phyloP scores from a whole-genome alignment of 192 early-diverging fungal species.

The Oehlia diaphana region DNA sequence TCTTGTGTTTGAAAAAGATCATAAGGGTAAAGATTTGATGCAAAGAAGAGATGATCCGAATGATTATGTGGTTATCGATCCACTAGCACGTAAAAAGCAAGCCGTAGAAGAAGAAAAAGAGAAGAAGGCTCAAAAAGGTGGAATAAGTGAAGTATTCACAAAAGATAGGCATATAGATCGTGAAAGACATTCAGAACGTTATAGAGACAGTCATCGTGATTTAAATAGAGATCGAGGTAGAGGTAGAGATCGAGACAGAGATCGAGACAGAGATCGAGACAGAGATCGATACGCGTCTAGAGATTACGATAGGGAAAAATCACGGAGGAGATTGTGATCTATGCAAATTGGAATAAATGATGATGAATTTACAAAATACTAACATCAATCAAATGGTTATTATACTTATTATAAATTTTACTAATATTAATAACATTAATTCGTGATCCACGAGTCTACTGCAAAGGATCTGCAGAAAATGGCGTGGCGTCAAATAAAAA shows the following conservation, averaged over 20 bases:
- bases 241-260: not conserved
- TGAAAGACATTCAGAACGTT: conserved; percentile 27
- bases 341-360: too few relatives aligned
- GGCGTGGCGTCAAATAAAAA: too few relatives aligned
- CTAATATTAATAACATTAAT: too few relatives aligned
- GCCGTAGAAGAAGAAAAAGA: conserved; percentile 31
- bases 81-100: conserved; percentile 43
- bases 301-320: not conserved
- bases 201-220: conserved; percentile 22
- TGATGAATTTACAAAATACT: too few relatives aligned
- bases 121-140: conserved; percentile 13
- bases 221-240: conserved; percentile 25
- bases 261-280: not conserved
- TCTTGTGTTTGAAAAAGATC: conserved; percentile 75
- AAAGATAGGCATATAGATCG: conserved; percentile 33
- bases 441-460: too few relatives aligned
- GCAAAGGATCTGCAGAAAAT: too few relatives aligned
- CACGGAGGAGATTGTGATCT: not conserved
- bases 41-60: conserved; percentile 55
- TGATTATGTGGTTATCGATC: conserved; percentile 73
- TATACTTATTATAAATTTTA: too few relatives aligned
- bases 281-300: not conserved
- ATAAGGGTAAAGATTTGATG: conserved; percentile 56
- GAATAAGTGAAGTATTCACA: conserved; percentile 15
- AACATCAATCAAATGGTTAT: too few relatives aligned